These are phyloP conservation scores for Saccharomycopsis vini DNA, from an alignment of 805 yeast genomes.

Conservation along the genomic window DNA sequence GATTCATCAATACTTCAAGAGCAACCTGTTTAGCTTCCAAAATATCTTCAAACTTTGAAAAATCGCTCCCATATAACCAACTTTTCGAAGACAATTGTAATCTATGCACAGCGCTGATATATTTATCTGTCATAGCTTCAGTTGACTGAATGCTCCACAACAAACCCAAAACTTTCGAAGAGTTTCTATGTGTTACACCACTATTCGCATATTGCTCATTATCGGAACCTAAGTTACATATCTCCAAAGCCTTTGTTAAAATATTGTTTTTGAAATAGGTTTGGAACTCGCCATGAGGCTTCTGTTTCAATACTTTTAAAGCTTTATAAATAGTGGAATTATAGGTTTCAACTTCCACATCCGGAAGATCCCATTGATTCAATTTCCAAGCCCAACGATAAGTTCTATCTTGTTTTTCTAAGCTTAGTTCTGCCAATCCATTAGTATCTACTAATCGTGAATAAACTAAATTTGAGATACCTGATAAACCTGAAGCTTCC, in stretches of 20 bases:
- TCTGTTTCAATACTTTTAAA: constrained; percentile 29
- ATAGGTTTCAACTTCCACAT: constrained; percentile 26
- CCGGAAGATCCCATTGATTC: constrained; percentile 67
- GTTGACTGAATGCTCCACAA: constrained; percentile 8
- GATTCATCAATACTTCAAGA: neutral
- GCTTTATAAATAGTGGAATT: constrained; percentile 44
- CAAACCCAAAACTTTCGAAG: constrained; percentile 9
- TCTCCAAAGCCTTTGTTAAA: neutral
- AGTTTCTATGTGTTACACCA: neutral
- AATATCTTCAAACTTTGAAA: constrained; percentile 34
- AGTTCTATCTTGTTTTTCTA: constrained; percentile 17
- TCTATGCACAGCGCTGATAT: constrained; percentile 18
- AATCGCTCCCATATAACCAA: constrained; percentile 34
- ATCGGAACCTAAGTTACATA: neutral
- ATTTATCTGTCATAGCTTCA: neutral
- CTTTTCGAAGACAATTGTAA: constrained; percentile 19
- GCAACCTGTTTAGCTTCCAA: constrained; percentile 32
- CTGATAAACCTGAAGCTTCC: constrained; percentile 44
- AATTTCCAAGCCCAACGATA: constrained; percentile 73
- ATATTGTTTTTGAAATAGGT: too few relatives aligned
- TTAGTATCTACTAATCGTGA: constrained; percentile 18
- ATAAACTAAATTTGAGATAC: constrained; percentile 42
- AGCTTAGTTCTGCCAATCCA: neutral
- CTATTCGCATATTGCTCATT: neutral
- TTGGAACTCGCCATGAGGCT: neutral